A percentile compares a stretch with the other conserved stretches of the same genome.
phyloP scores from a whole-genome alignment of 805 yeast genomes.

The Metschnikowia aberdeeniae region DNA sequence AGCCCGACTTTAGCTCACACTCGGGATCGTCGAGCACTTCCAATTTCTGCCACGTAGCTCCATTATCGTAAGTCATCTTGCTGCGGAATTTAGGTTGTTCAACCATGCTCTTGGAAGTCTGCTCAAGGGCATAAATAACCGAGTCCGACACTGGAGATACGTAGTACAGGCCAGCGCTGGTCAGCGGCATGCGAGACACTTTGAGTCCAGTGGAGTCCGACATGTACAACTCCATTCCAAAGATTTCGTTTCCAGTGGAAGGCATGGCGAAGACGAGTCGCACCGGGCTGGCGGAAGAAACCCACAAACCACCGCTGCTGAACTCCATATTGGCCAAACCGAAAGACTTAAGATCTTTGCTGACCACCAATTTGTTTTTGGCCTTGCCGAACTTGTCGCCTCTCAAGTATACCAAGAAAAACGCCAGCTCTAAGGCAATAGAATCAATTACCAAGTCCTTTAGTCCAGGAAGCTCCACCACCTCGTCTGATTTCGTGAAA shows the following conservation, averaged over 20 bases:
- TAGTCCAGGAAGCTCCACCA: not conserved
- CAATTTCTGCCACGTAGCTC: constrained; percentile 49
- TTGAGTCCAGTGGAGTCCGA: constrained; percentile 58
- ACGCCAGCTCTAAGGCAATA: constrained; percentile 27
- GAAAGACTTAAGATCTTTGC: constrained; percentile 45
- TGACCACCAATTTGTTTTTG: constrained; percentile 38
- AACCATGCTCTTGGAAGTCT: constrained; percentile 14
- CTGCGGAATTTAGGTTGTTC: constrained; percentile 1
- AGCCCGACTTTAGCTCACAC: constrained; percentile 43
- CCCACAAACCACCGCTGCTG: constrained; percentile 30
- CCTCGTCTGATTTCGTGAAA: constrained; percentile 27
- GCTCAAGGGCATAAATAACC: constrained; percentile 49
- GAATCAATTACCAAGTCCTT: not conserved
- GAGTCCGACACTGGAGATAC: constrained; percentile 57
- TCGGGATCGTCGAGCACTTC: constrained; percentile 41
- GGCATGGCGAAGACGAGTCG: constrained; percentile 22
- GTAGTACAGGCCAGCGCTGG: constrained; percentile 32
- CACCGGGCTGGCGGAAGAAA: constrained; percentile 38
- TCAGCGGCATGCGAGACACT: constrained; percentile 42
- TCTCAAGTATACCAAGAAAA: constrained; percentile 37
- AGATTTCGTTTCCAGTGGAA: not conserved
- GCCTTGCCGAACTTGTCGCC: constrained; percentile 42
- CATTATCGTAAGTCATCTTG: constrained; percentile 49
- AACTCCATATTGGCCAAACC: constrained; percentile 37
- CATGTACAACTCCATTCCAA: constrained; percentile 14